Conservation (phyloP, 1,139 yeast genomes). For the Yamadazyma taylorii region DNA sequence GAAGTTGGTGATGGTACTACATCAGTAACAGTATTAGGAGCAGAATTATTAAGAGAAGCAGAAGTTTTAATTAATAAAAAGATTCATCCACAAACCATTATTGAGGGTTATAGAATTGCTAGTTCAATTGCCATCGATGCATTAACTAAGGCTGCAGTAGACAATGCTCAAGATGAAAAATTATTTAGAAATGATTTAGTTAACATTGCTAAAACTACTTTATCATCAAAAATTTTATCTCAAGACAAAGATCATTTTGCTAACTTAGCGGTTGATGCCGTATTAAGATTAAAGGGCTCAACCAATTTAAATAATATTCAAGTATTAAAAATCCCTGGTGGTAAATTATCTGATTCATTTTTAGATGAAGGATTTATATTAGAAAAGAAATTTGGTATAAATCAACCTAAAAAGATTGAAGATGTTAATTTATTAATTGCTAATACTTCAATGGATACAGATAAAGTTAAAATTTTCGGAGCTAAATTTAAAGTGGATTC, state of each 20-base stretch:
- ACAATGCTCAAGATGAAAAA: slow-evolving; percentile 61
- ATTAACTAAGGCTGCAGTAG: slow-evolving; percentile 73
- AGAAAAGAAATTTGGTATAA: slow-evolving; percentile 89
- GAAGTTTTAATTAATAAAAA: slow-evolving; percentile 89
- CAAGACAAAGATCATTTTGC: slow-evolving; percentile 93
- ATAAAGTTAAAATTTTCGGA: slow-evolving; percentile 94
- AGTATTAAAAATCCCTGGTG: slow-evolving; percentile 91
- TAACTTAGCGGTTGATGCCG: slow-evolving; percentile 90
- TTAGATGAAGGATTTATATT: slow-evolving; percentile 94
- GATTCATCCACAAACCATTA: slow-evolving; percentile 96
- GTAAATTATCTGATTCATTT: slow-evolving; percentile 86
- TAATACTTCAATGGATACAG: slow-evolving; percentile 96
- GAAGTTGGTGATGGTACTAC: slow-evolving; percentile 99
- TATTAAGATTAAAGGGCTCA: slow-evolving; percentile 85
- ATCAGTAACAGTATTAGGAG: slow-evolving; percentile 91
- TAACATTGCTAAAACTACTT: slow-evolving; percentile 88
- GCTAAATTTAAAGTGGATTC: slow-evolving; percentile 97
- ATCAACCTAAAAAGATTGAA: slow-evolving; percentile 83
- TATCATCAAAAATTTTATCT: slow-evolving; percentile 89
- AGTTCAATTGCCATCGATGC: slow-evolving; percentile 80
- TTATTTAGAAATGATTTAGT: slow-evolving; percentile 75
- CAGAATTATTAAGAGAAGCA: slow-evolving; percentile 92
- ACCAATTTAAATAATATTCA: slow-evolving; percentile 96
- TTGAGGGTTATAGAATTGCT: slow-evolving; percentile 93
- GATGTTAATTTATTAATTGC: slow-evolving; percentile 90